Conservation (phyloP, 805 yeast genomes). For the Blastobotrys terrestris region DNA sequence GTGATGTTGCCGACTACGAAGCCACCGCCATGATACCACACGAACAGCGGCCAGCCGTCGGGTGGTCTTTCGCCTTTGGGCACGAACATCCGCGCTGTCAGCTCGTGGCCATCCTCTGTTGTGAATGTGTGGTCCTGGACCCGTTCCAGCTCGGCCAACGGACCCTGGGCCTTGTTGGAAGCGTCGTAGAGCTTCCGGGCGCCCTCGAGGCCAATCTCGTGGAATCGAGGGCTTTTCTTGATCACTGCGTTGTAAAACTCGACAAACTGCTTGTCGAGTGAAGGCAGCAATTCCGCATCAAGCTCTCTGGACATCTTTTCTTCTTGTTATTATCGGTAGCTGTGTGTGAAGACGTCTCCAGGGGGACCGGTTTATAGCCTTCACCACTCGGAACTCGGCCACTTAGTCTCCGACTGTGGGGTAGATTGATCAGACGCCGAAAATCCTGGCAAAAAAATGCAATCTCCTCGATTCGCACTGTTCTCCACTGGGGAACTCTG, state of each 20-base stretch:
- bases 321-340: too few species aligned
- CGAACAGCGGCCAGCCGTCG: slow-evolving; percentile 35
- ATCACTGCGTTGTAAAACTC: slow-evolving; percentile 1
- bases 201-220: neutral
- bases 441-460: too few species aligned
- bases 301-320: neutral
- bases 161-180: neutral
- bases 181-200: neutral
- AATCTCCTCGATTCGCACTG: too few species aligned
- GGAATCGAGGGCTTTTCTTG: neutral
- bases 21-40: slow-evolving; percentile 44
- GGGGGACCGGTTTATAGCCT: too few species aligned
- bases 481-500: too few species aligned
- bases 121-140: neutral
- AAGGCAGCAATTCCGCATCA: neutral
- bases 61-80: slow-evolving; percentile 34
- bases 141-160: neutral
- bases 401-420: too few species aligned
- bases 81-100: slow-evolving; percentile 33
- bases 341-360: too few species aligned
- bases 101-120: slow-evolving; percentile 28
- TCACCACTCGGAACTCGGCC: too few species aligned
- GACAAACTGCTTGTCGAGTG: slow-evolving; percentile 1
- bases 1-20: slow-evolving; percentile 38
- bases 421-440: too few species aligned